Base-by-base conservation (phyloP, 163 green algal genomes). In the Scenedesmus sp. region DNA sequence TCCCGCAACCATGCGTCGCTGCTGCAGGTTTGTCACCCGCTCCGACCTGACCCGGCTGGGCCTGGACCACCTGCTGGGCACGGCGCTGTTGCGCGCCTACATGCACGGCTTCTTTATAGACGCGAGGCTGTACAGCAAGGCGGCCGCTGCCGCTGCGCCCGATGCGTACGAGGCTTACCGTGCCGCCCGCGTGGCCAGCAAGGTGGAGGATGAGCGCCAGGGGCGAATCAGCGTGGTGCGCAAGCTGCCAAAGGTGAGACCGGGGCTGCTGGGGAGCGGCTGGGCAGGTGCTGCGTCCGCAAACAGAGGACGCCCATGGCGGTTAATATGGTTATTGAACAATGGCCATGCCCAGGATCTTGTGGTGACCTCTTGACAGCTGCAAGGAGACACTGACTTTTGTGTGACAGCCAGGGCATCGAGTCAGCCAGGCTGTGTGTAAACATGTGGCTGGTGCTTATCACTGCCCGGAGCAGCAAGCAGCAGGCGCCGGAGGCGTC, bases 41-140 rank as follows among this genome's bases (percentile, higher is more conserved):
- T 91, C 94, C 0, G 98, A 99, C 72, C 89, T 99, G 86, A 92
- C 94, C 0, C 94, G 94, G 59, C 94, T 99, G 82, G 96, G 96
- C 3, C 94, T 99, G 88, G 94, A 95, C 0, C 96, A 99, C 93
- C 95, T 99, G 53, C 93, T 99, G 85, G 98, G 98, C 85, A 99
- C 97, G 13, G 91, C 95, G 2, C 93, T 99, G 95, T 95, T 99
- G 90, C 94, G 97, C 7, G 97, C 98, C 30, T 99, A 99, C 97
- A 99, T 99, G 98, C 98, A 99, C 95, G 98, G 98, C 59, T 99
- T 97, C 95, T 99, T 99, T 93, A 83, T 99, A 6, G 96, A 99
- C 95, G 96, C 98, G 85, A 91, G 97, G 6, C 96, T 99, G 40
- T 99, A 99, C 94, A 89, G 96, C 91, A 99, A 99, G 94, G 97